Conservation (phyloP, 2,329 filamentous ascomycete species). For the Coniochaeta sp. region DNA sequence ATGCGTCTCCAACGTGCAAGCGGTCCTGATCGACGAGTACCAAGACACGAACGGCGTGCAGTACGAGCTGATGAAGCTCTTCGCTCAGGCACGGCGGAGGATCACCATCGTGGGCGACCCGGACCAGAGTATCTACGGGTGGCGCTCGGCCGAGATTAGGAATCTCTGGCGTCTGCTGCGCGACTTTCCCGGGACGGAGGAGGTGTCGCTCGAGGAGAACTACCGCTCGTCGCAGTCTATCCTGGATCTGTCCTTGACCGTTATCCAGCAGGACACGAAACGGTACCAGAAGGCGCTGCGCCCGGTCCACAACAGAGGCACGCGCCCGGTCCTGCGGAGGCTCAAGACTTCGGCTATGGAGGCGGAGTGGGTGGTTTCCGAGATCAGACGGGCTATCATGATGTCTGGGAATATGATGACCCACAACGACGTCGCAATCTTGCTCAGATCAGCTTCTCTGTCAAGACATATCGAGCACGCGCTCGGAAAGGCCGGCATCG, state of each 20-base stretch:
- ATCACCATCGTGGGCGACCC: conserved; percentile 96
- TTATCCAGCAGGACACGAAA: conserved; percentile 84
- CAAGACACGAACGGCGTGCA: conserved; percentile 96
- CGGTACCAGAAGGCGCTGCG: conserved; percentile 74
- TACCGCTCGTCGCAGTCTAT: conserved; percentile 89
- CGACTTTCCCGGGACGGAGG: conserved; percentile 70
- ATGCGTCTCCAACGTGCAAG: conserved; percentile 84
- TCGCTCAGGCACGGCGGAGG: conserved; percentile 64
- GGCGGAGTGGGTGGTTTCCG: conserved; percentile 80
- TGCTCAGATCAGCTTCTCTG: conserved; percentile 76
- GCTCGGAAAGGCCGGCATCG: conserved; percentile 70
- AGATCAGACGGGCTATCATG: conserved; percentile 64
- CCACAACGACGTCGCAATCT: conserved; percentile 73
- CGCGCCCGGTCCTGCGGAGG: conserved; percentile 71
- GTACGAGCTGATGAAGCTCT: conserved; percentile 86
- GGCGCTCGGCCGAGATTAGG: conserved; percentile 84
- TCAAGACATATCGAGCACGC: conserved; percentile 82
- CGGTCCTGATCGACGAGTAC: conserved; percentile 93
- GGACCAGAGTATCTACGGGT: conserved; percentile 97
- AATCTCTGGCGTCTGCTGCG: conserved; percentile 74
- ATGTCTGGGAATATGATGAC: conserved; percentile 69
- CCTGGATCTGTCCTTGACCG: conserved; percentile 66
- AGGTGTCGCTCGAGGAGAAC: conserved; percentile 85
- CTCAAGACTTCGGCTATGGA: conserved; percentile 65
- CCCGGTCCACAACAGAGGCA: conserved; percentile 73